Percentiles rank a stretch among this genome's conserved stretches.
Conservation (phyloP, 139 green algal species). For the Volvox africanus region DNA sequence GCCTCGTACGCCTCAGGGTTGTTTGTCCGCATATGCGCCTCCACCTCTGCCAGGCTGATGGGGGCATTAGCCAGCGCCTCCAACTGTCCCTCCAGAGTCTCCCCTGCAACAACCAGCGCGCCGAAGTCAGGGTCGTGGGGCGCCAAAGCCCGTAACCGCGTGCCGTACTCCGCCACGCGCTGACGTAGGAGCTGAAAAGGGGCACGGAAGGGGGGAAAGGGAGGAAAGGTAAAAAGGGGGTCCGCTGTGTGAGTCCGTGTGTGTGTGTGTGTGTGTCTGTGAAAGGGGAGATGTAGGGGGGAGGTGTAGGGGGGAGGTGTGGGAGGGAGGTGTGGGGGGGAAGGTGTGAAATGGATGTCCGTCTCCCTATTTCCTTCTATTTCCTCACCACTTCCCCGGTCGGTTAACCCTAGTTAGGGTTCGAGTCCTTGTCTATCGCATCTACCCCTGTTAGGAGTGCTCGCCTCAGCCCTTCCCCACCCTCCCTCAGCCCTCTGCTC, state of each 20-base stretch:
- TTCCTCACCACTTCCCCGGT: no score
- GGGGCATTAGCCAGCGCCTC: slow-evolving; percentile 32
- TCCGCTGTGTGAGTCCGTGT: background rate
- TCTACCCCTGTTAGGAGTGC: no score
- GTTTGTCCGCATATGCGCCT: background rate
- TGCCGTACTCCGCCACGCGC: slow-evolving; percentile 41
- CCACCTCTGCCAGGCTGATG: slow-evolving; percentile 44
- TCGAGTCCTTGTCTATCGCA: no score
- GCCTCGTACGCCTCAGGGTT: background rate
- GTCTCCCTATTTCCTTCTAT: no score
- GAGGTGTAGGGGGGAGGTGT: background rate
- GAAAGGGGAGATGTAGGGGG: background rate
- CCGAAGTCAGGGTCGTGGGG: slow-evolving; percentile 30
- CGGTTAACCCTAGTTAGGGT: no score
- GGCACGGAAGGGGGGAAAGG: background rate
- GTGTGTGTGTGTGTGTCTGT: background rate
- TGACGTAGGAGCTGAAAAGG: slow-evolving; percentile 6
- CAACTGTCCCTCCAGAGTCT: slow-evolving; percentile 48
- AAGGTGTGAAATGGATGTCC: no score
- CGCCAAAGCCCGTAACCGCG: background rate
- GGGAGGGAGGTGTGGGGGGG: no score
- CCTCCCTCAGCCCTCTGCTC: background rate
- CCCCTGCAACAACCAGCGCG: slow-evolving; percentile 11
- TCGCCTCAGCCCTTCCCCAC: no score
- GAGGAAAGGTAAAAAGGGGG: background rate